Percentiles rank a stretch among this genome's conserved stretches.
Conservation (phyloP, 1,284 basidiomycete species). For the Ceratobasidium sp. region DNA sequence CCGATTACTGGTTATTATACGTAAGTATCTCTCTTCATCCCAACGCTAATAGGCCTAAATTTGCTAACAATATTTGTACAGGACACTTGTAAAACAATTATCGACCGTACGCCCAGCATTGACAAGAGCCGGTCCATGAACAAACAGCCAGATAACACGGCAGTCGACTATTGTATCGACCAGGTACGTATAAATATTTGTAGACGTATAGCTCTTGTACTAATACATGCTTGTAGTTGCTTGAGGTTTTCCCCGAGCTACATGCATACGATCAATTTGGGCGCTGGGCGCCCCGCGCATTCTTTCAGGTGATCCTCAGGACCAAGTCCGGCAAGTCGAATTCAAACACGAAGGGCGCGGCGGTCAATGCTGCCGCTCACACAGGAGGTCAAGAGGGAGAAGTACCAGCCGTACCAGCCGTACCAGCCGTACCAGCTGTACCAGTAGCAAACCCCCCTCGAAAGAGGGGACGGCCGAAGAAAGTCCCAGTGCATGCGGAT, state of each 20-base stretch:
- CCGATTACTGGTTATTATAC: not conserved
- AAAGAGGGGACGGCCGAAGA: not conserved
- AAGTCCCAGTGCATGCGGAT: not conserved
- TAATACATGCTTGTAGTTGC: not conserved
- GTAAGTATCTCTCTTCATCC: not conserved
- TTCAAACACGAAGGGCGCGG: not conserved
- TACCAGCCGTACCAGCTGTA: no score
- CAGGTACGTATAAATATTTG: not conserved
- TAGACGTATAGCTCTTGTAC: not conserved
- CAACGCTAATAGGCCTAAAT: not conserved
- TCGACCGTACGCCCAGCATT: not conserved
- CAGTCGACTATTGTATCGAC: not conserved
- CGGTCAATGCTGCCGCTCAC: not conserved
- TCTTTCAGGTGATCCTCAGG: not conserved
- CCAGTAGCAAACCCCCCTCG: not conserved
- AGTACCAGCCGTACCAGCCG: not conserved
- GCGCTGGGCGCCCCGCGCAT: constrained; percentile 11
- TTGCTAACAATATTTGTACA: not conserved
- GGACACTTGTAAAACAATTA: not conserved
- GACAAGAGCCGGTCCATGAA: not conserved
- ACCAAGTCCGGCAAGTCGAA: not conserved
- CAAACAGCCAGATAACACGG: not conserved
- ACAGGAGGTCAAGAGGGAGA: not conserved
- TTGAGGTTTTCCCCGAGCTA: constrained; percentile 3
- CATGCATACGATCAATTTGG: not conserved